Conservation (phyloP, 305 asterid species). For the Fraxinus ornus region DNA sequence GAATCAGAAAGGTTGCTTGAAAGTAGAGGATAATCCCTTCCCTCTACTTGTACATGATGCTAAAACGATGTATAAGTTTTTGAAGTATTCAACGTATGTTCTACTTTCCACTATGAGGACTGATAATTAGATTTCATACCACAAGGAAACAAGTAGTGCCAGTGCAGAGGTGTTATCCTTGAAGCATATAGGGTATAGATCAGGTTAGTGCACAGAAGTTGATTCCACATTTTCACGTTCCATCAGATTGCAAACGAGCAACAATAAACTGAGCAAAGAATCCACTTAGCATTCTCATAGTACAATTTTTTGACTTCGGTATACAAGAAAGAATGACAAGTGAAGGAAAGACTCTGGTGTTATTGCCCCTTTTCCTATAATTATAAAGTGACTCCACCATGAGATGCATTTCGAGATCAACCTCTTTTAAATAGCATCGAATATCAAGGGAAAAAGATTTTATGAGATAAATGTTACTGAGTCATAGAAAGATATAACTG, state of each 20-base stretch:
- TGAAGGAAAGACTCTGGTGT: background rate
- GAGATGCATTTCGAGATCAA: constrained; percentile 1
- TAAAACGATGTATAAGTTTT: background rate
- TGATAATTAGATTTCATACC: background rate
- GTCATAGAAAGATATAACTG: constrained; percentile 11
- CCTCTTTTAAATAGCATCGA: constrained; percentile 1
- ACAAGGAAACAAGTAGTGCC: constrained; percentile 2
- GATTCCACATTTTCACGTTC: background rate
- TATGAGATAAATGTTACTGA: background rate
- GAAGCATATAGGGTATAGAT: background rate
- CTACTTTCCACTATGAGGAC: constrained; percentile 1
- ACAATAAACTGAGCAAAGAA: background rate
- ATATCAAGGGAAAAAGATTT: background rate
- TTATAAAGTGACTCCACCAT: constrained; percentile 15
- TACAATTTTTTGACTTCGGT: background rate
- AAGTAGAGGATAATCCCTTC: constrained; percentile 6
- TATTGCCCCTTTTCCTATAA: constrained; percentile 5
- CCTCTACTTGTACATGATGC: constrained; percentile 9
- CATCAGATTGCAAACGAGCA: background rate
- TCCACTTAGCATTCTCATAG: background rate
- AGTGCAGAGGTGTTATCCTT: constrained; percentile 4
- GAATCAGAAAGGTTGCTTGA: background rate
- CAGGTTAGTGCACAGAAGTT: background rate
- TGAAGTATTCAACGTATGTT: background rate
- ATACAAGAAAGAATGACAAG: constrained; percentile 1